Conservation (phyloP, 2,329 filamentous ascomycete species). For the Davidsoniella eucalypti region DNA sequence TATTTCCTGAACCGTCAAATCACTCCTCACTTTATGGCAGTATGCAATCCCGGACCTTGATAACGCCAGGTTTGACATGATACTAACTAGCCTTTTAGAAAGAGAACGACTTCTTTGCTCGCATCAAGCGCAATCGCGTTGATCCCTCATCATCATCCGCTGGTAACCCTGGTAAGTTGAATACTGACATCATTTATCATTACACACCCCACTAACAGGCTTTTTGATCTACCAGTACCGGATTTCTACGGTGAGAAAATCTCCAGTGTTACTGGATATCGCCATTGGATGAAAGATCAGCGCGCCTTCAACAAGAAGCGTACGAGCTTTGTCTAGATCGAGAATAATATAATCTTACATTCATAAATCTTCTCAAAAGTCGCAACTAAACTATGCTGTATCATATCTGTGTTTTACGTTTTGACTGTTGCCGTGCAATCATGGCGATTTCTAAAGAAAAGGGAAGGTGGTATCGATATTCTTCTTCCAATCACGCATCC, state of each 20-base stretch:
- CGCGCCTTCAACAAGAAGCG: slow-evolving; percentile 91
- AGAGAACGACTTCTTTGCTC: slow-evolving; percentile 83
- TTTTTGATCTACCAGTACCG: slow-evolving; percentile 39
- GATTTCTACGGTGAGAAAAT: slow-evolving; percentile 99
- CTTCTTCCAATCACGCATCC: slow-evolving; percentile 55
- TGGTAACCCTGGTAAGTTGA: slow-evolving; percentile 54
- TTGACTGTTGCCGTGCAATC: too few species aligned
- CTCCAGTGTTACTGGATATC: slow-evolving; percentile 75
- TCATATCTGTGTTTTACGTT: not conserved
- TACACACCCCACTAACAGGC: not conserved
- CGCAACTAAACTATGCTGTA: not conserved
- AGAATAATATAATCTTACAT: not conserved
- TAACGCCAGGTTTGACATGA: too few species aligned
- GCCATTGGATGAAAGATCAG: slow-evolving; percentile 95
- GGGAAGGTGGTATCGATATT: slow-evolving; percentile 44
- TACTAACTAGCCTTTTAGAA: slow-evolving; percentile 35
- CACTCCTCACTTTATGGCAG: slow-evolving; percentile 53
- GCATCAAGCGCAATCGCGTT: slow-evolving; percentile 82
- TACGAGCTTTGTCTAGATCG: slow-evolving; percentile 38
- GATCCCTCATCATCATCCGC: slow-evolving; percentile 81
- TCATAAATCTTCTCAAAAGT: not conserved
- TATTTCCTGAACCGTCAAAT: slow-evolving; percentile 50
- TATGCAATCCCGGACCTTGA: slow-evolving; percentile 18
- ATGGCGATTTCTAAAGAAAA: slow-evolving; percentile 25
- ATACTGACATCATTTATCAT: not conserved